Evolutionary conservation across 192 early-diverging fungal species (phyloP).

Genomic region (Backusella macrospora): DNA sequence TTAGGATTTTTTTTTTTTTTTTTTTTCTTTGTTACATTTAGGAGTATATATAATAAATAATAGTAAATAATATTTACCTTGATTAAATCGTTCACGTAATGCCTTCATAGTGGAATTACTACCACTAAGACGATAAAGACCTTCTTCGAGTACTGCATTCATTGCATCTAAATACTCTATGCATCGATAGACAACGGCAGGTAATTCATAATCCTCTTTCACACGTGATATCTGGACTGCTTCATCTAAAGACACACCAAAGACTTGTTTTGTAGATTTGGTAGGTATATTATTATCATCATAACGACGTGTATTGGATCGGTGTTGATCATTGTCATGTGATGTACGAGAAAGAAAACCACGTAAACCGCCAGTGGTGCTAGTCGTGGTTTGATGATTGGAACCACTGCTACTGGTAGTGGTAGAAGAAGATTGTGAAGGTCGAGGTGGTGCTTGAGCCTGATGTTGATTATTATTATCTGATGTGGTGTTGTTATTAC

Average conservation of each 20-base stretch:
- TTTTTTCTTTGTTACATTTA: too few species aligned
- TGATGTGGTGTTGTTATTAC: not conserved
- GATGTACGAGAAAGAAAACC: slow-evolving; percentile 32
- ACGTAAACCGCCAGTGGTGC: slow-evolving; percentile 15
- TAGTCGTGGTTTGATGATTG: not conserved
- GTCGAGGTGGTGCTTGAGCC: not conserved
- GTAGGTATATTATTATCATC: slow-evolving; percentile 1
- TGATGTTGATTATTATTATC: slow-evolving; percentile 8
- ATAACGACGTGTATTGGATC: not conserved
- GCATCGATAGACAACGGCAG: slow-evolving; percentile 91
- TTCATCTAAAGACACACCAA: slow-evolving; percentile 85
- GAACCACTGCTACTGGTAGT: not conserved
- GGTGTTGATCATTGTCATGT: slow-evolving; percentile 14
- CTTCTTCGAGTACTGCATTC: slow-evolving; percentile 89
- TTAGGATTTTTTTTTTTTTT: too few species aligned
- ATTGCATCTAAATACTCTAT: slow-evolving; percentile 95
- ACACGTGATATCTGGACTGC: slow-evolving; percentile 74
- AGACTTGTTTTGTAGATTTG: slow-evolving; percentile 54
- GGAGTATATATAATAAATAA: not conserved
- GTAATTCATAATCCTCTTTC: slow-evolving; percentile 81
- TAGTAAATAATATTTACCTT: slow-evolving; percentile 19
- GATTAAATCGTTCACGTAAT: slow-evolving; percentile 83
- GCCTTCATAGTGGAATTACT: slow-evolving; percentile 69
- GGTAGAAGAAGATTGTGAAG: slow-evolving; percentile 19
- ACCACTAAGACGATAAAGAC: slow-evolving; percentile 93